Percentiles rank a stretch among this genome's conserved stretches.
Evolutionary conservation across 345 rosid genomes (phyloP).

Genomic region (Lepidium didymum): DNA sequence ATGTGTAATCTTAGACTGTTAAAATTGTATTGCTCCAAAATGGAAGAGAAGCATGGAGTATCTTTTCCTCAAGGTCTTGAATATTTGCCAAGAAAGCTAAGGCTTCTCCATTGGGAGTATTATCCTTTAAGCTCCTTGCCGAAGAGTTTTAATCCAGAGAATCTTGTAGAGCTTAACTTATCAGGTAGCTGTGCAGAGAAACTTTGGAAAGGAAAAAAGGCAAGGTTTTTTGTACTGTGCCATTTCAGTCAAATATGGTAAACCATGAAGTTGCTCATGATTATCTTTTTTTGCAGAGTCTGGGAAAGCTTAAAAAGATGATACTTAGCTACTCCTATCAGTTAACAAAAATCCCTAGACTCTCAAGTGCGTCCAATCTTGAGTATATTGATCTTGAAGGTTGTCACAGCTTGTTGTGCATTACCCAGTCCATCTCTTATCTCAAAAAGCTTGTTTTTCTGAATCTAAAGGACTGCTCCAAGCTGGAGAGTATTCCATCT

Average conservation of each 20-base stretch:
- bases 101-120: constrained; percentile 24
- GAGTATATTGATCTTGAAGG: constrained; percentile 29
- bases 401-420: constrained; percentile 6
- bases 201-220: constrained; percentile 30
- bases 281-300: not conserved
- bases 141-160: not conserved
- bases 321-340: constrained; percentile 10
- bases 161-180: constrained; percentile 24
- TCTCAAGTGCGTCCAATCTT: constrained; percentile 17
- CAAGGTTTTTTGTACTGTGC: not conserved
- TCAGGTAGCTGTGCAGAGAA: not conserved
- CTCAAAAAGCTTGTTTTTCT: constrained; percentile 13
- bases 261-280: not conserved
- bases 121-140: constrained; percentile 31
- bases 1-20: constrained; percentile 23
- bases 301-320: constrained; percentile 13
- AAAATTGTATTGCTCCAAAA: not conserved
- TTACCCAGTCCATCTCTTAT: constrained; percentile 7
- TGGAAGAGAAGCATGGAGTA: not conserved
- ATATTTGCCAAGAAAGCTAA: constrained; percentile 9
- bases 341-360: constrained; percentile 15
- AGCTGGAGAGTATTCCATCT: constrained; percentile 18
- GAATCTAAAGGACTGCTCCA: constrained; percentile 21
- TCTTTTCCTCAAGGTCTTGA: not conserved
- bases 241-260: not conserved